Evolutionary conservation across 306 rosid genomes (phyloP).

Genomic region (Pterocarpus santalinus): DNA sequence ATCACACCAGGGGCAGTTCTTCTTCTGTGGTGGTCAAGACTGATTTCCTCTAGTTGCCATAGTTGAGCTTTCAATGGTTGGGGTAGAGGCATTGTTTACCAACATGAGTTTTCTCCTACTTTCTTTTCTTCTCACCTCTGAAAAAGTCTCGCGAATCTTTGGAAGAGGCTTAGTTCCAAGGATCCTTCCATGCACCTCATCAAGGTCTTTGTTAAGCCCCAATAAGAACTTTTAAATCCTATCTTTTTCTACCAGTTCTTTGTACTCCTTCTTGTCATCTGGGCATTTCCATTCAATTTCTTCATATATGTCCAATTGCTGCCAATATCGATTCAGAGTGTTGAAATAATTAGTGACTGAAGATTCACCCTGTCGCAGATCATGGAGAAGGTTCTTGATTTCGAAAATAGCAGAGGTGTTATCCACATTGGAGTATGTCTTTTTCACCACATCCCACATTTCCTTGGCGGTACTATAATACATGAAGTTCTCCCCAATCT

Average conservation of each 20-base stretch:
- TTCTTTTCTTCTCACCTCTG: background rate
- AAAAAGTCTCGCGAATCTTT: background rate
- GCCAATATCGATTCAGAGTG: background rate
- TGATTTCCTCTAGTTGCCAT: too few relatives aligned
- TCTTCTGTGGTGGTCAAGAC: too few relatives aligned
- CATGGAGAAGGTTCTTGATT: too few relatives aligned
- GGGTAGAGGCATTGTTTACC: background rate
- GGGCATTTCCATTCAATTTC: background rate
- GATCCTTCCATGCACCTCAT: too few relatives aligned
- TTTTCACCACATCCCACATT: too few relatives aligned
- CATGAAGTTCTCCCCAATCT: too few relatives aligned
- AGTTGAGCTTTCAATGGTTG: too few relatives aligned
- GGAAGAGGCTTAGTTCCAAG: too few relatives aligned
- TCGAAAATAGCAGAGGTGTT: too few relatives aligned
- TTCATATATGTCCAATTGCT: background rate
- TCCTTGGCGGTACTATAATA: too few relatives aligned
- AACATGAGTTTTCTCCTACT: background rate
- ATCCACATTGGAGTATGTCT: too few relatives aligned
- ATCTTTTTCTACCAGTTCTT: background rate
- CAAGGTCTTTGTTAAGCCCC: background rate
- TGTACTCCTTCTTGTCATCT: background rate
- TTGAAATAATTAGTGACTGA: background rate
- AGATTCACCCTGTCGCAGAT: background rate
- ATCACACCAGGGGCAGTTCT: too few relatives aligned
- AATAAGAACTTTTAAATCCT: background rate